Percentiles rank a stretch among this genome's conserved stretches.
Evolutionary conservation across 1,284 basidiomycete species (phyloP).

Genomic region (Vanrija pseudolonga): DNA sequence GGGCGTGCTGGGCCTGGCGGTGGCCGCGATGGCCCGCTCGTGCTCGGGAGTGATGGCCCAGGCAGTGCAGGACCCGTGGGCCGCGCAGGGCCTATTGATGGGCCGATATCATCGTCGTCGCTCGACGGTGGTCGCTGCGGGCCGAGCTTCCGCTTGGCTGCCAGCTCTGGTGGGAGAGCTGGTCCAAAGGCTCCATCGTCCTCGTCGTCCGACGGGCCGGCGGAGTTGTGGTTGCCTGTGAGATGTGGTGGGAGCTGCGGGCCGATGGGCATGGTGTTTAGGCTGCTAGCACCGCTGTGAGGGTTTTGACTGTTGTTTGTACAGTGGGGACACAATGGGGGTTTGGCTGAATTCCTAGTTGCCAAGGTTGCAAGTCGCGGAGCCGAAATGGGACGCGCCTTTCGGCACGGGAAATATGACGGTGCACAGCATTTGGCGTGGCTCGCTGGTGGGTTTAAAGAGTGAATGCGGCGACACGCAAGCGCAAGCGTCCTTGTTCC

Average conservation of each 20-base stretch:
- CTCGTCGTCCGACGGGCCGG: conserved; percentile 48
- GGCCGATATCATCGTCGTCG: not conserved
- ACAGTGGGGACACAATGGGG: not conserved
- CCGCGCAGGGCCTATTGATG: conserved; percentile 4
- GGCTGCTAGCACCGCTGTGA: not conserved
- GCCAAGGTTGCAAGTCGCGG: too few species aligned
- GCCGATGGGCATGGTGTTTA: conserved; percentile 13
- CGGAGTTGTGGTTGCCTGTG: not conserved
- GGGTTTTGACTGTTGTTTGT: not conserved
- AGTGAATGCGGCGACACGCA: too few species aligned
- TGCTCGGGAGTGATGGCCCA: conserved; percentile 1
- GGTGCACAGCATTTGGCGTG: too few species aligned
- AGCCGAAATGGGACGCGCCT: too few species aligned
- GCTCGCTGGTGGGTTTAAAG: too few species aligned
- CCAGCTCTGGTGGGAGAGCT: conserved; percentile 38
- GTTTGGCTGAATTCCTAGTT: too few species aligned
- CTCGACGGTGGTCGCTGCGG: conserved; percentile 2
- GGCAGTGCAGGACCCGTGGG: conserved; percentile 1
- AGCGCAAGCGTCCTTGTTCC: too few species aligned
- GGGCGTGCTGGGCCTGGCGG: not conserved
- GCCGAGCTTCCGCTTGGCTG: conserved; percentile 19
- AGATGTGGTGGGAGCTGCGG: conserved; percentile 17
- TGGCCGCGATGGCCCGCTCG: not conserved
- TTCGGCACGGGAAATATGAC: too few species aligned
- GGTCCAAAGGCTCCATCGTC: conserved; percentile 75